Conservation (phyloP, 805 yeast species). For the Isabelozyma heimii region DNA sequence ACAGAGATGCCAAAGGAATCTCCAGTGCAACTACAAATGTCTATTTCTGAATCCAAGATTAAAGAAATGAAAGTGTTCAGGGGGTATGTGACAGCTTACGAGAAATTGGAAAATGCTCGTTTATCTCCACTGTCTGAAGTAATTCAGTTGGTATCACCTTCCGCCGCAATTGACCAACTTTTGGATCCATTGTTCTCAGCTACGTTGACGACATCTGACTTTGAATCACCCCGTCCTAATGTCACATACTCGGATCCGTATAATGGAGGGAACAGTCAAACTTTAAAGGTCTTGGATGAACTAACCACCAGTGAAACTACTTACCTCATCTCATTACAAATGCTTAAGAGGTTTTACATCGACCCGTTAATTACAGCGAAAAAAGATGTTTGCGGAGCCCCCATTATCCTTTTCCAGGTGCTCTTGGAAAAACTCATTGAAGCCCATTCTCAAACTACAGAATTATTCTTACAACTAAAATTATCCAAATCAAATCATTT, state of each 20-base stretch:
- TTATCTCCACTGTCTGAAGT: too few relatives aligned
- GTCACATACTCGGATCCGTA: background rate
- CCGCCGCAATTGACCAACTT: background rate
- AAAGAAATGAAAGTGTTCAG: background rate
- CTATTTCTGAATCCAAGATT: background rate
- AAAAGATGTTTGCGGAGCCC: constrained; percentile 18
- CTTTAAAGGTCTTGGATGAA: constrained; percentile 40
- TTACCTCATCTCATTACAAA: constrained; percentile 44
- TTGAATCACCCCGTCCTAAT: background rate
- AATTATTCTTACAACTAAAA: constrained; percentile 10
- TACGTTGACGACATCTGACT: background rate
- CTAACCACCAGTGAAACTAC: constrained; percentile 46
- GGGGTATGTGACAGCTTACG: too few relatives aligned
- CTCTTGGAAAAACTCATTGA: background rate
- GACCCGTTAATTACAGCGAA: constrained; percentile 30
- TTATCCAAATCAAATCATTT: constrained; percentile 3
- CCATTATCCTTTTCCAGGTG: constrained; percentile 17
- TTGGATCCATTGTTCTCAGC: background rate
- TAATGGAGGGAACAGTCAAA: too few relatives aligned
- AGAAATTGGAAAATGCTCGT: too few relatives aligned
- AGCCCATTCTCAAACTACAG: background rate
- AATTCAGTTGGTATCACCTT: background rate
- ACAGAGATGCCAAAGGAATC: background rate
- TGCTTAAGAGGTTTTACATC: constrained; percentile 43
- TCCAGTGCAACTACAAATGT: background rate